These are phyloP conservation scores for Sporisorium exsertum DNA, from an alignment of 1,284 basidiomycete genomes.

Conservation along the genomic window DNA sequence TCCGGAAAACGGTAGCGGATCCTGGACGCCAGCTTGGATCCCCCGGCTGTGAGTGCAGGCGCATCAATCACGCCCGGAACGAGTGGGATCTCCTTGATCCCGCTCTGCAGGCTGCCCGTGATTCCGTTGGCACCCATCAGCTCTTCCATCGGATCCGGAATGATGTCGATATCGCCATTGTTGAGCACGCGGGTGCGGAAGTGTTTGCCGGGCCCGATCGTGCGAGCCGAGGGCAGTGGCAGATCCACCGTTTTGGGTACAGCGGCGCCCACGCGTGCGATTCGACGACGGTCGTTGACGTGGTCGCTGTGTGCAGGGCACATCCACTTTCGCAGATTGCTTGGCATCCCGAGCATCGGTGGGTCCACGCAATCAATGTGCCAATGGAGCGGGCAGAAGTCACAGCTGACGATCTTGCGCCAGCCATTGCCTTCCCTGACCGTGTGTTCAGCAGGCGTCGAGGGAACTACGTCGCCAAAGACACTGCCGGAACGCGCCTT, in stretches of 20 bases:
- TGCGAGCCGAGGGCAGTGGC: conserved; percentile 41
- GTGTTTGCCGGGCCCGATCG: conserved; percentile 75
- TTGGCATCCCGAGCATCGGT: conserved; percentile 86
- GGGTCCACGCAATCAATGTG: conserved; percentile 96
- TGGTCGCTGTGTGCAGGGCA: conserved; percentile 94
- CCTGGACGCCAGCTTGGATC: conserved; percentile 70
- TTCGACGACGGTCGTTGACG: conserved; percentile 71
- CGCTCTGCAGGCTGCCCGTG: conserved; percentile 25
- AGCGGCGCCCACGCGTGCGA: conserved; percentile 48
- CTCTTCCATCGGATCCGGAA: conserved; percentile 73
- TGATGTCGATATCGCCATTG: conserved; percentile 89
- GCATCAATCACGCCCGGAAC: conserved; percentile 41
- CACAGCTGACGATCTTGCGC: conserved; percentile 85
- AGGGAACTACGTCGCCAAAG: conserved; percentile 12
- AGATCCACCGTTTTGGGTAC: conserved; percentile 45
- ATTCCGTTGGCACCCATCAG: conserved; percentile 56
- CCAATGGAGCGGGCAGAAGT: conserved; percentile 95
- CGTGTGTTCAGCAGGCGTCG: conserved; percentile 26
- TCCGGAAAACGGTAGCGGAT: conserved; percentile 94
- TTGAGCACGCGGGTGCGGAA: conserved; percentile 79
- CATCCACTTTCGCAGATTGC: conserved; percentile 94
- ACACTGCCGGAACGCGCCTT: conserved; percentile 5
- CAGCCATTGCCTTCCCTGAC: conserved; percentile 55
- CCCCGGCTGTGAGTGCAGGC: conserved; percentile 36
- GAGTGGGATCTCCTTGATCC: conserved; percentile 70